Base-by-base conservation (phyloP, 148 eudicot genomes). In the Rhododendron kiyosumense region DNA sequence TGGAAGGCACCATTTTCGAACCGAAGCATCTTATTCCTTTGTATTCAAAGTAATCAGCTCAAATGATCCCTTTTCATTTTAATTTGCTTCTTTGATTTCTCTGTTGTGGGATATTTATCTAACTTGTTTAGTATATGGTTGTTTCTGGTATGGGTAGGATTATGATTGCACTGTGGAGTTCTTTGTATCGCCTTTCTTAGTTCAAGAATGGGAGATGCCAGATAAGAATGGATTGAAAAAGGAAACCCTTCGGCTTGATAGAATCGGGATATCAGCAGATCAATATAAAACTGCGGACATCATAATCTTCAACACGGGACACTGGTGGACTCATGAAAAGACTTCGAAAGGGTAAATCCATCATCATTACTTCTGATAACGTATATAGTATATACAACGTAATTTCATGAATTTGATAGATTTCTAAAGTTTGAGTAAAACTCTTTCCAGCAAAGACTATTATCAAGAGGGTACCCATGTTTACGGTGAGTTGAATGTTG, bases 281-380 rank as follows among this genome's bases (percentile, higher is more conserved):
- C 91, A 92, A 49, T 95, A 91, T 77, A 95, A 94, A 84, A 83
- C 51, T 28, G 99, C 98, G 0, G 99, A 97, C 78, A 78, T 93
- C 83, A 24, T 97, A 54, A 81, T 97, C 81, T 97, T 95, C 88
- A 97, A 97, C 85, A 97, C 99, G 0, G 99, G 99, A 22, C 99
- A 97, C 84, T 97, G 99, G 99, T 97, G 99, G 99, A 97, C 98
- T 79, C 98, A 97, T 88, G 93, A 92, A 26, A 97, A 97, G 84
- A 95, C 98, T 84, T 92, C 98, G 1, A 85, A 87, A 81, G 99
- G 99, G 99, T 96, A 93, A 83, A 46, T 30, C 14, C 76, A 28
- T 28, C 17, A n/a, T n/a, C n/a, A 26, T 11, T 28, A 28, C 36
- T 54, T 54, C 22, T 54, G 22, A 3, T 18, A 54, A 3, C 4